These are phyloP conservation scores for Adansonia madagascariensis DNA, from an alignment of 441 rosid species.

Conservation along the genomic window DNA sequence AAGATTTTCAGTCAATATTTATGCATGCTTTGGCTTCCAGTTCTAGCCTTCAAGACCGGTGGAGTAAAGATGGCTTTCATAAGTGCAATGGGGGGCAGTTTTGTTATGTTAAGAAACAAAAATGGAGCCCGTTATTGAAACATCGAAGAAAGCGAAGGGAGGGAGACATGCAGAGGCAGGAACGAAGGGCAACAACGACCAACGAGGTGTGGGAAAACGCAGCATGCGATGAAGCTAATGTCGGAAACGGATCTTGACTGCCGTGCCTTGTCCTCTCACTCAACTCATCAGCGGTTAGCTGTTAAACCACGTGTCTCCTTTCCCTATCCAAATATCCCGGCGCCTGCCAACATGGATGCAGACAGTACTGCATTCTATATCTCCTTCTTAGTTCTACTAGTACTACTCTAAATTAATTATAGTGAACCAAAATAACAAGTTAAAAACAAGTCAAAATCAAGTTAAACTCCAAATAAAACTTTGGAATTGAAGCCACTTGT, in stretches of 20 bases:
- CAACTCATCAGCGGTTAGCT: background rate
- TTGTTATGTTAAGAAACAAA: conserved; percentile 4
- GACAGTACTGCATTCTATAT: background rate
- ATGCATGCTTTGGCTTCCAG: background rate
- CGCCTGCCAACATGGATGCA: conserved; percentile 9
- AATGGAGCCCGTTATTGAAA: background rate
- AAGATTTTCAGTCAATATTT: background rate
- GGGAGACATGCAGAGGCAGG: conserved; percentile 23
- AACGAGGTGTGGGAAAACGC: conserved; percentile 37
- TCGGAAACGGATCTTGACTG: conserved; percentile 23
- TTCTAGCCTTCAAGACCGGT: background rate
- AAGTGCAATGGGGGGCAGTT: background rate
- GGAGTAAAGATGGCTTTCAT: background rate
- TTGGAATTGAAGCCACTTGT: background rate
- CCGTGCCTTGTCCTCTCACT: conserved; percentile 9
- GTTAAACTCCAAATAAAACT: background rate
- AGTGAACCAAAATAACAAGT: no score
- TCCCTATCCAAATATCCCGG: background rate
- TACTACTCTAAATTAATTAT: background rate
- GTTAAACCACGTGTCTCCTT: conserved; percentile 26
- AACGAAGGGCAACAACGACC: conserved; percentile 30
- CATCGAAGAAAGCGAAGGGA: conserved; percentile 21
- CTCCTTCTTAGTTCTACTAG: background rate
- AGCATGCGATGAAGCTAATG: conserved; percentile 35
- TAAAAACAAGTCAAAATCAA: background rate